Evolutionary conservation across 495 filamentous ascomycete species (phyloP).

Genomic region (Podospora comata): DNA sequence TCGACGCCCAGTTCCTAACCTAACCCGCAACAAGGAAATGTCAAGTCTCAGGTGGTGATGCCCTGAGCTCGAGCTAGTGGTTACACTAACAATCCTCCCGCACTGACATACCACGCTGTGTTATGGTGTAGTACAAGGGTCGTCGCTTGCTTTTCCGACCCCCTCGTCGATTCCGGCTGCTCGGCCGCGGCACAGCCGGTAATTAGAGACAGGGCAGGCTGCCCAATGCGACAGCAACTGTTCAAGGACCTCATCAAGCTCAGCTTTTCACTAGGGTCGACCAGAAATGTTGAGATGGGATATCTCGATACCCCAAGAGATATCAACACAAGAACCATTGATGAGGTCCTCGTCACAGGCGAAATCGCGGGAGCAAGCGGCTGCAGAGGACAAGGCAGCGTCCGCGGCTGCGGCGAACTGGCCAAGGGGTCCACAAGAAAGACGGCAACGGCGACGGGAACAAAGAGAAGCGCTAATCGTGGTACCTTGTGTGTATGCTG

Average conservation of each 20-base stretch:
- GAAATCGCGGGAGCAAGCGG: neutral
- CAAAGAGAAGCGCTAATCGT: neutral
- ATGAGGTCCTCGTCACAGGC: neutral
- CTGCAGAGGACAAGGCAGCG: slow-evolving; percentile 2
- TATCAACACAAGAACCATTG: neutral
- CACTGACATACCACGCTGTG: neutral
- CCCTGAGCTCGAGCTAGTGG: slow-evolving; percentile 2
- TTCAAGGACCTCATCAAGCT: slow-evolving; percentile 1
- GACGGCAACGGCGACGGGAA: neutral
- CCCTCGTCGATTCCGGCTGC: slow-evolving; percentile 28
- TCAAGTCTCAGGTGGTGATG: slow-evolving; percentile 13
- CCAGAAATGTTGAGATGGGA: neutral
- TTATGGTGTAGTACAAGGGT: neutral
- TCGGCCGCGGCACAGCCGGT: slow-evolving; percentile 31
- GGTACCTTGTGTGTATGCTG: neutral
- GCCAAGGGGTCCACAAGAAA: neutral
- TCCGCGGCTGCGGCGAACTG: neutral
- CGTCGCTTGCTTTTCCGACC: slow-evolving; percentile 10
- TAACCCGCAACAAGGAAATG: slow-evolving; percentile 4
- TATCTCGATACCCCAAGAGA: neutral
- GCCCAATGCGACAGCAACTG: slow-evolving; percentile 6
- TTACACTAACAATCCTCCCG: slow-evolving; percentile 5
- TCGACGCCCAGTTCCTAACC: neutral
- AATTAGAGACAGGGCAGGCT: slow-evolving; percentile 17
- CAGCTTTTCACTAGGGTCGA: neutral